A percentile compares a stretch with the other conserved stretches of the same genome.
phyloP scores from a whole-genome alignment of 1,139 yeast genomes.

The Taphrina populina region DNA sequence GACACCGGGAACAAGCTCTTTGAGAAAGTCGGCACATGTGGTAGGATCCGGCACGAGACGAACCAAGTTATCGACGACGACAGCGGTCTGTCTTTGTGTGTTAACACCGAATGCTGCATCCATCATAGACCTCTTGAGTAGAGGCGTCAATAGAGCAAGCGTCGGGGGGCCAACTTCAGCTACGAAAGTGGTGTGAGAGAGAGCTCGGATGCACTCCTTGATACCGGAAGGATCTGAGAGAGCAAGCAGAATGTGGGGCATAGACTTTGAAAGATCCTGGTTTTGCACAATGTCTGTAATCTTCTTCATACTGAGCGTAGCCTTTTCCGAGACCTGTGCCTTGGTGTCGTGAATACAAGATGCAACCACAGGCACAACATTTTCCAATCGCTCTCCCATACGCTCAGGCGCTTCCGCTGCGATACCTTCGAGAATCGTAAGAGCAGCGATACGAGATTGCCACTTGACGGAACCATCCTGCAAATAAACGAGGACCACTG shows the following conservation, averaged over 20 bases:
- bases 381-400: conserved; percentile 74
- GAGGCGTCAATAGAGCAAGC: conserved; percentile 83
- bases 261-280: conserved; percentile 84
- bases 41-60: conserved; percentile 90
- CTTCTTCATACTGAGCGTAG: conserved; percentile 64
- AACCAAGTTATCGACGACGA: conserved; percentile 92
- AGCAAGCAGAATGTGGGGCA: conserved; percentile 80
- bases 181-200: conserved; percentile 92
- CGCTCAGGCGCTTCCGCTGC: conserved; percentile 82
- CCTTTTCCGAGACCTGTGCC: conserved; percentile 89
- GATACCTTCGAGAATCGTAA: conserved; percentile 68
- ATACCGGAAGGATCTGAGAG: conserved; percentile 86
- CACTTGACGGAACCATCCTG: conserved; percentile 79
- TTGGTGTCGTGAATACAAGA: conserved; percentile 92
- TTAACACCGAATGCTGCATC: conserved; percentile 85
- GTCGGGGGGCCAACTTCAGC: conserved; percentile 99
- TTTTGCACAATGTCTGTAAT: conserved; percentile 85
- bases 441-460: conserved; percentile 83
- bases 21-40: conserved; percentile 85
- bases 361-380: conserved; percentile 78
- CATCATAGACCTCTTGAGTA: conserved; percentile 84
- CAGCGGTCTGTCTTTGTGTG: conserved; percentile 83
- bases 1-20: conserved; percentile 83
- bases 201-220: conserved; percentile 81
- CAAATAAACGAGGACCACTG: conserved; percentile 61